Evolutionary conservation across 2,329 filamentous ascomycete genomes (phyloP), one percentile per base, ranked within the genome.

Genomic region (Shiraia sp.): DNA sequence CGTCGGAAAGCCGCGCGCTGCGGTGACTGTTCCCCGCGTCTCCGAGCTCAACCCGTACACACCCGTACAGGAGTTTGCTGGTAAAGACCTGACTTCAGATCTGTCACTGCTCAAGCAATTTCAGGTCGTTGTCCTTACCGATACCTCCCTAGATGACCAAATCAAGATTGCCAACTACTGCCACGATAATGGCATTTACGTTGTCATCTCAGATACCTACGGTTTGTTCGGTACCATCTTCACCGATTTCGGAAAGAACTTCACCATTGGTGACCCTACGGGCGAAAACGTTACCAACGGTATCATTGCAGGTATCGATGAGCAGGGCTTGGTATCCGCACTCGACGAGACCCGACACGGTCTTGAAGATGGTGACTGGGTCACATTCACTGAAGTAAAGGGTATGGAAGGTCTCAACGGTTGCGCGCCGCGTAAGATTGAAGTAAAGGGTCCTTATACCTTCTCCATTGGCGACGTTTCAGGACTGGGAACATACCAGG

Each of bases 41-140:
- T 88, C 90, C 29, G 93, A 99, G 72, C 81, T 99, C 55, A 99
- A 99, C 71, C 88, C 90, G 47, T 99, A 99, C 68, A 96, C 92
- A 4, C 93, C 93, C 6, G 87, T 99, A 43, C 81, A 83, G 47
- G 80, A 96, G 45, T 90, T 90, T 69, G 62, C 72, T 37, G 70
- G 73, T 8, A 63, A 68, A 42, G 88, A 84, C 52, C 79, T 97
- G 36, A 86, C 81, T 45, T 81, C 85, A 26, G 83, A 97, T 67
- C 75, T 96, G 32, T 81, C 82, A 39, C 83, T 90, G 71, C 83
- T 96, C 64, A 90, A 95, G 74, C 85, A 87, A 68, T 99, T 90
- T 74, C 91, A 99, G 72, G 86, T 91, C 26, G 83, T 99, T 24
- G 92, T 97, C 42, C 78, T 99, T 47, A 99, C 93, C 36, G 86